phyloP scores from a whole-genome alignment of 2,329 filamentous ascomycete genomes.

The Pyrenochaeta sp. region DNA sequence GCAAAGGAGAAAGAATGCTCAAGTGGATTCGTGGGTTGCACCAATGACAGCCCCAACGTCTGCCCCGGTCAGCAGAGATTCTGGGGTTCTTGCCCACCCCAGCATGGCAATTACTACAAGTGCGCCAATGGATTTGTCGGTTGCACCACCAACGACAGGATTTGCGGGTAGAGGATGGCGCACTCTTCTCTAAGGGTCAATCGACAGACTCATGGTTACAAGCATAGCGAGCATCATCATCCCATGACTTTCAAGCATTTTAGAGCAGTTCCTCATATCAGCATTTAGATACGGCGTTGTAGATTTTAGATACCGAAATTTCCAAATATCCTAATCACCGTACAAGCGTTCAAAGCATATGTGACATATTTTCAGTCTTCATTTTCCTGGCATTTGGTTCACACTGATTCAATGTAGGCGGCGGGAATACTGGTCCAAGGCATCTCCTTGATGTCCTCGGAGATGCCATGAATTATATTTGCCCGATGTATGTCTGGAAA shows the following conservation, averaged over 20 bases:
- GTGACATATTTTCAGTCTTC: too few relatives aligned
- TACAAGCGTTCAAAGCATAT: too few relatives aligned
- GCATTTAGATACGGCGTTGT: not conserved
- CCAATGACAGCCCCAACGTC: not conserved
- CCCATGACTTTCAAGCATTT: not conserved
- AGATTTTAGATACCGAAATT: too few relatives aligned
- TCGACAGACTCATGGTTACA: not conserved
- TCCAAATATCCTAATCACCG: too few relatives aligned
- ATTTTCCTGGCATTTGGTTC: too few relatives aligned
- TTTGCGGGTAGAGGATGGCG: not conserved
- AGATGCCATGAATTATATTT: too few relatives aligned
- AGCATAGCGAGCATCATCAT: not conserved
- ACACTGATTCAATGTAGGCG: too few relatives aligned
- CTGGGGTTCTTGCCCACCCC: slow-evolving; percentile 1
- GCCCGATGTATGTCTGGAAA: too few relatives aligned
- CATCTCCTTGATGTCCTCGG: too few relatives aligned
- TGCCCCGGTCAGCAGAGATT: not conserved
- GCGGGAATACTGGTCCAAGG: too few relatives aligned
- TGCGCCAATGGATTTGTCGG: slow-evolving; percentile 1
- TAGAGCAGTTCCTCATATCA: not conserved
- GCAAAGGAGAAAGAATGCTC: not conserved
- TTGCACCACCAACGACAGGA: not conserved
- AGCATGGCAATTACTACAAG: slow-evolving; percentile 2
- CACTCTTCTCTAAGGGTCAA: not conserved
- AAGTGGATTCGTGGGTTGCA: slow-evolving; percentile 4